Base-by-base conservation (phyloP, 352 stramenopile species). In the Thalassiosira ordinaria region DNA sequence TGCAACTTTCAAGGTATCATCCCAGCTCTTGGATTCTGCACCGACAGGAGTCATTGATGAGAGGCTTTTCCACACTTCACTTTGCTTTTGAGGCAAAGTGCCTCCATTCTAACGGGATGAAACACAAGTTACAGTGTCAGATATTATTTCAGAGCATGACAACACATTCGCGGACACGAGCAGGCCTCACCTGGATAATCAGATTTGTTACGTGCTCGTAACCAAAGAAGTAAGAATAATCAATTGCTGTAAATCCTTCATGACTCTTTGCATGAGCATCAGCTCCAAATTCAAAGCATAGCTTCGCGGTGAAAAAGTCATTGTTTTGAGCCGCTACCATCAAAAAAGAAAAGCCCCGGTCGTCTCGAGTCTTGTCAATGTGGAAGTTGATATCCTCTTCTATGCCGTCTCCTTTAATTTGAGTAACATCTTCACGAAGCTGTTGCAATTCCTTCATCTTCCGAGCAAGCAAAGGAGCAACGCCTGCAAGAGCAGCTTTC, bases 151-250 rank as follows among this genome's bases (percentile, higher is more conserved):
- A 37, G 2, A 20, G 18, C 49, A 37, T 18, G 1, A 57, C 37
- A n/a, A 37, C 2, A 13, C 18, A n/a, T n/a, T n/a, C n/a, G n/a
- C n/a, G n/a, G n/a, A n/a, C n/a, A n/a, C n/a, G n/a, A n/a, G n/a
- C n/a, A n/a, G n/a, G n/a, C 33, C 56, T 65, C 29, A 68, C 52
- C 44, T 65, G 14, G 11, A 56, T 7, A 35, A 74, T 74, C 1
- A 78, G 41, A n/a, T 72, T 73, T 55, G 61, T 73, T 9, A 78
- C 22, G 13, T 44, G 20, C 4, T 78, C 60, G 39, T 65, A 71
- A 11, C 35, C 31, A 53, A 62, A 78, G 22, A 65, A 78, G 24
- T 39, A 71, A 18, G 59, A 57, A 37, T 64, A 78, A n/a, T 71
- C 57, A 41, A 72, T 59, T 41, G 69, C 59, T 7, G 46, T 72